Percentiles rank a stretch among this genome's conserved stretches.
These are phyloP conservation scores for Talaromyces sp. DNA, from an alignment of 2,329 filamentous ascomycete species.

Conservation along the genomic window DNA sequence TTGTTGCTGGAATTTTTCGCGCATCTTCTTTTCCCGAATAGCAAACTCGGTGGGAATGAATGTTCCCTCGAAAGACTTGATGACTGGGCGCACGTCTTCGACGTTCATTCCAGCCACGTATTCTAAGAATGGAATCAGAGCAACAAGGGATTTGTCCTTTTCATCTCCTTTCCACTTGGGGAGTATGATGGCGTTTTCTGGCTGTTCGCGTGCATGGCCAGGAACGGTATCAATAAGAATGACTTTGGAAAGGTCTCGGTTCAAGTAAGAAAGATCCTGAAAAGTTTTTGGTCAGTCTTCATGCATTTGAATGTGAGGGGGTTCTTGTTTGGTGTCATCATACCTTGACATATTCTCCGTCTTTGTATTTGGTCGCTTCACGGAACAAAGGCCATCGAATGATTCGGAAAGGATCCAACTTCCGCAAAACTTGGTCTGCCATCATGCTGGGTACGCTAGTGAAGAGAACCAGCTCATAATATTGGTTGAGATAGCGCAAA, in stretches of 20 bases:
- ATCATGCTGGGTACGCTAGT: constrained; percentile 79
- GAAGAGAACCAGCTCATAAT: constrained; percentile 96
- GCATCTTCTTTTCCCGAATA: constrained; percentile 75
- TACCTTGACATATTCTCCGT: constrained; percentile 95
- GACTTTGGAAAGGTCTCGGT: constrained; percentile 90
- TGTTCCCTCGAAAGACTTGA: constrained; percentile 84
- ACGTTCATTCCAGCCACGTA: constrained; percentile 94
- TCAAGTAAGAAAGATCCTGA: constrained; percentile 93
- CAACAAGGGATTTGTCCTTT: constrained; percentile 78
- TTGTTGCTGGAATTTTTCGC: constrained; percentile 77
- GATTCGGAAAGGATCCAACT: constrained; percentile 90
- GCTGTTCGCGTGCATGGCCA: constrained; percentile 77
- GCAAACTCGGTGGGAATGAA: constrained; percentile 88
- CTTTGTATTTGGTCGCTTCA: constrained; percentile 94
- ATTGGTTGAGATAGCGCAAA: constrained; percentile 90
- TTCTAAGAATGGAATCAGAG: constrained; percentile 92
- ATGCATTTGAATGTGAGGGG: constrained; percentile 10
- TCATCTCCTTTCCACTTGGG: constrained; percentile 83
- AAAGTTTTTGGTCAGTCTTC: neutral
- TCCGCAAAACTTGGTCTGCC: constrained; percentile 81
- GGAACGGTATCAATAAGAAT: constrained; percentile 88
- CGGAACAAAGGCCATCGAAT: constrained; percentile 93
- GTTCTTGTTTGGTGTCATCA: constrained; percentile 13
- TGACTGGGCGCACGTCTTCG: constrained; percentile 74
- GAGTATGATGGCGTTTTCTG: constrained; percentile 92